These are phyloP conservation scores for Psophocarpus tetragonolobus DNA, from an alignment of 306 rosid species.

Conservation along the genomic window DNA sequence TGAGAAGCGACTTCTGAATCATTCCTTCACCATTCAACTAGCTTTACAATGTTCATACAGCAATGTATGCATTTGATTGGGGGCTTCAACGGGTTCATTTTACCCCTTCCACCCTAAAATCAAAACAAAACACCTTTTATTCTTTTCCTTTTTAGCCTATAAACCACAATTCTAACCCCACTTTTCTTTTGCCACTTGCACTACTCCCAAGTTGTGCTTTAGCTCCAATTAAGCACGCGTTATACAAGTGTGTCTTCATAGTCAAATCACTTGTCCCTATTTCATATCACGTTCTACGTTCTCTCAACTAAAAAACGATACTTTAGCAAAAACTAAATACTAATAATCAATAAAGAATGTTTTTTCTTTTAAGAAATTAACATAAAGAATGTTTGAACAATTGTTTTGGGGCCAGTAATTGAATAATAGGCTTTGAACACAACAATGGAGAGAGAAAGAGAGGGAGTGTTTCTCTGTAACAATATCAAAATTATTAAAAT, in stretches of 20 bases:
- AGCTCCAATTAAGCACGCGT: slow-evolving; percentile 21
- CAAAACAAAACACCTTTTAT: slow-evolving; percentile 20
- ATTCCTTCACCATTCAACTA: slow-evolving; percentile 24
- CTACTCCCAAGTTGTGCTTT: slow-evolving; percentile 29
- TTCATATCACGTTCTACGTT: background rate
- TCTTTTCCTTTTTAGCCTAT: slow-evolving; percentile 28
- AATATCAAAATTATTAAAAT: background rate
- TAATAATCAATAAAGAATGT: background rate
- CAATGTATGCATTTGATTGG: slow-evolving; percentile 45
- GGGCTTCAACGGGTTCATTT: slow-evolving; percentile 37
- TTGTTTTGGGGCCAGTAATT: no score
- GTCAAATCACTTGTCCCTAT: background rate
- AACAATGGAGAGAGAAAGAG: background rate
- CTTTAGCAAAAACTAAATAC: background rate
- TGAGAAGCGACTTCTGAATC: slow-evolving; percentile 3
- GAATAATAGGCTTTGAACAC: background rate
- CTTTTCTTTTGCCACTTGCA: slow-evolving; percentile 42
- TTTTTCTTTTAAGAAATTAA: no score
- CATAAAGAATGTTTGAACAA: background rate
- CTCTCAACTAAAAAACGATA: background rate
- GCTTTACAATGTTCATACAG: slow-evolving; percentile 42
- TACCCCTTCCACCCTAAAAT: slow-evolving; percentile 23
- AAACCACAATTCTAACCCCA: slow-evolving; percentile 20
- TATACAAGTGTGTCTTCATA: background rate
- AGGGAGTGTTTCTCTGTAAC: background rate